Evolutionary conservation across 2,329 filamentous ascomycete species (phyloP).

Genomic region (Aureobasidium sp.): DNA sequence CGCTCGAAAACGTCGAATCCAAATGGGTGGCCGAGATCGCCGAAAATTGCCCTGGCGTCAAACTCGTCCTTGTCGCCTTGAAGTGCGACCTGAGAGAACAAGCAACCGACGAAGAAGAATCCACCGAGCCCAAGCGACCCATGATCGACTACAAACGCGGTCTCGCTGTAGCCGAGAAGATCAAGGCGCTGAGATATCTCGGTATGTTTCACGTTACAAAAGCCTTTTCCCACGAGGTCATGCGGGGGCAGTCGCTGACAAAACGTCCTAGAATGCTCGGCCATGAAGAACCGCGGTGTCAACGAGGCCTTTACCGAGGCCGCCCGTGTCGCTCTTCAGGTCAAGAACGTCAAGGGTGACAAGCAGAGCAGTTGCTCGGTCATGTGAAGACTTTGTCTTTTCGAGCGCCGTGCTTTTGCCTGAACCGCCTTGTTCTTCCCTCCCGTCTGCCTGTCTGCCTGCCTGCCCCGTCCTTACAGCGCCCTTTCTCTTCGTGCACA

Average conservation of each 20-base stretch:
- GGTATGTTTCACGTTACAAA: conserved; percentile 41
- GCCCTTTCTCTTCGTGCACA: conserved; percentile 9
- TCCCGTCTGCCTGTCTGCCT: not conserved
- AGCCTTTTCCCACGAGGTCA: not conserved
- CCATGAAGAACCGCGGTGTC: conserved; percentile 95
- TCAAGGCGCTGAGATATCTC: conserved; percentile 87
- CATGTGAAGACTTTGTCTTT: conserved; percentile 28
- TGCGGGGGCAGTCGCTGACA: not conserved
- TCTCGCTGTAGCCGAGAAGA: conserved; percentile 81
- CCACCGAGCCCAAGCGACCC: conserved; percentile 46
- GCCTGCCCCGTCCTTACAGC: not conserved
- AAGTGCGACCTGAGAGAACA: conserved; percentile 93
- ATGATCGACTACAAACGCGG: conserved; percentile 89
- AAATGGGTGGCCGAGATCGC: conserved; percentile 99
- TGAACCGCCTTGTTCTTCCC: not conserved
- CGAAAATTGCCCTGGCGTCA: conserved; percentile 93
- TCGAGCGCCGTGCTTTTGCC: not conserved
- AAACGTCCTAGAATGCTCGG: conserved; percentile 74
- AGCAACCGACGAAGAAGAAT: conserved; percentile 57
- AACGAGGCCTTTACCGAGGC: conserved; percentile 99
- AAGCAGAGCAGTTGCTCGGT: conserved; percentile 38
- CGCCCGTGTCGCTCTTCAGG: conserved; percentile 75
- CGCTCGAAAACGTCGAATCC: conserved; percentile 94
- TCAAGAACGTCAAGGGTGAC: conserved; percentile 45
- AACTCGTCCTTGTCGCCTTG: conserved; percentile 87